A percentile compares a stretch with the other conserved stretches of the same genome.
phyloP scores from a whole-genome alignment of 192 early-diverging fungal genomes.

The Mortierella alpina region DNA sequence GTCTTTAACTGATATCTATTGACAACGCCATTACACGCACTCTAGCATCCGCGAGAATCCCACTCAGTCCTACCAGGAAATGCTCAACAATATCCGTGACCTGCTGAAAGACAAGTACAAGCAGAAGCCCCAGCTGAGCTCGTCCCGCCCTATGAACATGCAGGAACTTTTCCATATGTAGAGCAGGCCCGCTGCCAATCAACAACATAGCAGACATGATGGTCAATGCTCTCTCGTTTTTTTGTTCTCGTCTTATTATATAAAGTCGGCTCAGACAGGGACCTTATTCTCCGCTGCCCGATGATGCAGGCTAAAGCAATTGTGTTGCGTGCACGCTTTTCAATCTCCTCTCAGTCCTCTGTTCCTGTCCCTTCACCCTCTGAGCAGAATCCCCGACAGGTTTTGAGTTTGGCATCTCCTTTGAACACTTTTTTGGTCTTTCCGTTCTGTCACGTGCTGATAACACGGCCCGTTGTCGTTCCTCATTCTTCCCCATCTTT shows the following conservation, averaged over 20 bases:
- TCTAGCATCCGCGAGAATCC: constrained; percentile 60
- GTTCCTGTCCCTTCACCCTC: not conserved
- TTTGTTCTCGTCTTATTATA: too few species aligned
- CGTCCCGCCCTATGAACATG: constrained; percentile 74
- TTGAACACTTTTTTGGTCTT: not conserved
- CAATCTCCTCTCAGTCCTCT: not conserved
- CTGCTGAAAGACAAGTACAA: constrained; percentile 66
- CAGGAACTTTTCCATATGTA: constrained; percentile 76
- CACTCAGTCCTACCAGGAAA: constrained; percentile 67
- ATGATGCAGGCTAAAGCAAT: too few species aligned
- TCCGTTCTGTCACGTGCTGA: constrained; percentile 2
- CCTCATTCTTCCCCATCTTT: not conserved
- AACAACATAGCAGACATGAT: too few species aligned
- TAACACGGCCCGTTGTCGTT: not conserved
- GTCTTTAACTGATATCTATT: not conserved
- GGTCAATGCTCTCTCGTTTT: too few species aligned
- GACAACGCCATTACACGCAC: not conserved
- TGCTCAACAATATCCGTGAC: constrained; percentile 67
- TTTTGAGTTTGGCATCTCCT: not conserved
- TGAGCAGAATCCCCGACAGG: constrained; percentile 17
- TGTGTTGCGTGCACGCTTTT: too few species aligned
- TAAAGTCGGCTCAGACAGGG: too few species aligned
- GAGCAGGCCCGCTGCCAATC: not conserved
- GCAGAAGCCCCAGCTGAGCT: constrained; percentile 80
- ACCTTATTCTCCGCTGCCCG: too few species aligned